These are phyloP conservation scores for Olyra latifolia DNA, from an alignment of 176 grass and related monocot genomes.

Conservation along the genomic window DNA sequence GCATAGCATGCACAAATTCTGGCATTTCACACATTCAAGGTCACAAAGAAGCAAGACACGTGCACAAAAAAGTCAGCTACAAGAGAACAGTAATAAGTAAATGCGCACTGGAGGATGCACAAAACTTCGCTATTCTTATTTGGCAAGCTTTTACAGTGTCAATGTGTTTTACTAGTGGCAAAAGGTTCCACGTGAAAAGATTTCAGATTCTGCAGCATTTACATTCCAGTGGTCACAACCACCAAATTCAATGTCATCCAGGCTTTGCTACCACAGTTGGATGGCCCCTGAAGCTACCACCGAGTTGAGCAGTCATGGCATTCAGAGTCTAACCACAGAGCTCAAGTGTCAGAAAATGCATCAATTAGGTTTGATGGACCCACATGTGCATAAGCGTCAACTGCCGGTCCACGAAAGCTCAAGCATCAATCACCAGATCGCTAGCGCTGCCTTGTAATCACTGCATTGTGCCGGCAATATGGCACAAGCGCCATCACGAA, in stretches of 20 bases:
- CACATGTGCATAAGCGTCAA: not conserved
- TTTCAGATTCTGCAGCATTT: not conserved
- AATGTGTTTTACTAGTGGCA: not conserved
- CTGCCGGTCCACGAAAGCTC: not conserved
- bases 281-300: not conserved
- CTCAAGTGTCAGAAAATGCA: not conserved
- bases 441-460: not conserved
- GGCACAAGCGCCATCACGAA: not conserved
- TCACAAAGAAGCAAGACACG: not conserved
- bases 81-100: not conserved
- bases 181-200: not conserved
- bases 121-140: not conserved
- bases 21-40: not conserved
- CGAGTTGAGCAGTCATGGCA: not conserved
- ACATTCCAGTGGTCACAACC: not conserved
- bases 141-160: not conserved
- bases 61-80: not conserved
- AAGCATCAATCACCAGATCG: constrained; percentile 1
- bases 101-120: not conserved
- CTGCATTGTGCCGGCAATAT: not conserved
- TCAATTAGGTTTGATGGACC: not conserved
- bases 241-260: not conserved
- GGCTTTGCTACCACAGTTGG: not conserved
- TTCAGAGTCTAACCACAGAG: not conserved
- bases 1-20: not conserved